Percentiles rank a stretch among this genome's conserved stretches.
phyloP scores from a whole-genome alignment of 306 rosid species.

The Hippophae rhamnoides region DNA sequence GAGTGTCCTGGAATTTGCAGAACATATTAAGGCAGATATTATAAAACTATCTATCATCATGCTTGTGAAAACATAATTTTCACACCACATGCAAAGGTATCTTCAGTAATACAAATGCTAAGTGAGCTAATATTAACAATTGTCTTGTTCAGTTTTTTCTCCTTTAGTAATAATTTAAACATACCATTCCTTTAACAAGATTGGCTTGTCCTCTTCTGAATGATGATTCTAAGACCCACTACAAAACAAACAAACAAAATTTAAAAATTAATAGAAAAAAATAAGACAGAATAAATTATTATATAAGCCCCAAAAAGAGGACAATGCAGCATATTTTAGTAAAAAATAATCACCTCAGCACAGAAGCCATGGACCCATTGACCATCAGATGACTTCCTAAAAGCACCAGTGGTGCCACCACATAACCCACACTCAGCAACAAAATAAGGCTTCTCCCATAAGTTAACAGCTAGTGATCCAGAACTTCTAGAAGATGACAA shows the following conservation, averaged over 20 bases:
- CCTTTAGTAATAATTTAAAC: constrained; percentile 15
- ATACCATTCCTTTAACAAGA: constrained; percentile 79
- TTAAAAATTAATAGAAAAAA: constrained; percentile 5
- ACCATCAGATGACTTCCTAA: constrained; percentile 81
- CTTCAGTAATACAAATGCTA: neutral
- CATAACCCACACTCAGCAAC: constrained; percentile 83
- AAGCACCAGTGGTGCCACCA: constrained; percentile 87
- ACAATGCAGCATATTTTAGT: neutral
- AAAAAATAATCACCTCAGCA: constrained; percentile 61
- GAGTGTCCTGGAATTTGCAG: constrained; percentile 46
- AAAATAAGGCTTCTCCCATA: constrained; percentile 76
- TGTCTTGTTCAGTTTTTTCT: constrained; percentile 2
- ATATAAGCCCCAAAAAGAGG: neutral
- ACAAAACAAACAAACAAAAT: constrained; percentile 14
- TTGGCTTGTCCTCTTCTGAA: constrained; percentile 80
- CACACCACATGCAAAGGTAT: neutral
- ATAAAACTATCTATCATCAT: constrained; percentile 3
- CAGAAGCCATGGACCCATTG: constrained; percentile 99
- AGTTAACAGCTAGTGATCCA: constrained; percentile 48
- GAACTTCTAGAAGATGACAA: constrained; percentile 37
- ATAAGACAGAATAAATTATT: neutral
- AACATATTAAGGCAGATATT: constrained; percentile 3
- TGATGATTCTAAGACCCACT: constrained; percentile 90
- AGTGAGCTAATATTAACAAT: neutral
- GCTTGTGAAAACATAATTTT: neutral